Base-by-base conservation (phyloP, 2,329 filamentous ascomycete species). In the Fusarium dimerum region DNA sequence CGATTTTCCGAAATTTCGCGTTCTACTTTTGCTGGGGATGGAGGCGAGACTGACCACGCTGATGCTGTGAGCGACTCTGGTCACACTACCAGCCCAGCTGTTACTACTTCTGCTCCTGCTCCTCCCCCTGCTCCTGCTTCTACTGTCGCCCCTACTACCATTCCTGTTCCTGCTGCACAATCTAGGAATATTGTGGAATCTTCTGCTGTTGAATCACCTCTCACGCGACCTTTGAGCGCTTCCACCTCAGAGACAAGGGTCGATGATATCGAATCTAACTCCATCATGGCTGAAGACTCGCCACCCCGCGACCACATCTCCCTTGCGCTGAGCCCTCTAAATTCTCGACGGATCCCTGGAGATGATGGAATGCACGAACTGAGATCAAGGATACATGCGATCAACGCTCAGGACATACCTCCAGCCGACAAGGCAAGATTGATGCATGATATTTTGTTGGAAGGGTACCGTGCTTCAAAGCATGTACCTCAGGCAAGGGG, bases 331-430 rank as follows among this genome's bases (percentile, higher is more conserved):
- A 66, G 63, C 40, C 63, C 69, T 9, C 58, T 53, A 48, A 68
- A 63, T 52, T 64, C 60, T 44, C 68, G 66, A 13, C 68, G 63
- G 39, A 71, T 91, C 40, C 89, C 89, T 1, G 90, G 87, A 66
- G 88, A 93, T 65, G 90, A 94, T 76, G 90, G 90, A 42, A 92
- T 90, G 86, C 77, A 81, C 16, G 71, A 74, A 49, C 70, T 93
- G 62, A 79, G 90, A 62, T 78, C 75, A 57, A 83, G 83, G 56
- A 91, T 94, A 59, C 79, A 88, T 53, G 76, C 76, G 18, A 87
- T 93, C 55, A 87, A 90, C 67, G 76, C 80, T 26, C 78, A 79
- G 59, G 76, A 84, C 20, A 76, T 86, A 44, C 70, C 80, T 4
- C 76, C 79, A 41, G 68, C 77, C 7, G 85, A 90, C 52, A 92